Base-by-base conservation (phyloP, 139 green algal genomes). In the Chlamydomonas sp. region DNA sequence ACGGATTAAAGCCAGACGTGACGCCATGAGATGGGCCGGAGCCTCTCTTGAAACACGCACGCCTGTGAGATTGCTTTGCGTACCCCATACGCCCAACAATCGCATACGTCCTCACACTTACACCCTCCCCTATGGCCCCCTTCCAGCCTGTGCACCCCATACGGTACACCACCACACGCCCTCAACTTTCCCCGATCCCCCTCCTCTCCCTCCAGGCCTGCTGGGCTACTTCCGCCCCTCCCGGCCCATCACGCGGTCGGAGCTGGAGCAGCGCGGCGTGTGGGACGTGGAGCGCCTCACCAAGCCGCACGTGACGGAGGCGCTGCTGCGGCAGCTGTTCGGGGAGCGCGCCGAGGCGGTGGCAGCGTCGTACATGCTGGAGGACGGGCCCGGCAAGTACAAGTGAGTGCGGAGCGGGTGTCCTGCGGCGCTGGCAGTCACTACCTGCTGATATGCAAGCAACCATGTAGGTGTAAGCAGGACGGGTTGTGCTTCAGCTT, bases 221-320 rank as follows among this genome's bases (percentile, higher is more conserved):
- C 90, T 98, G 85, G 97, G 97, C 31, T 94, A 95, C 78, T 99
- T 99, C 93, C 90, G 96, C 5, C 97, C 97, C 62, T 94, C 90
- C 64, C 77, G 96, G 1, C 96, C 97, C 1, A 86, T 98, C 72
- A 93, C 79, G 5, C 72, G 87, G 57, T 83, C 94, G 5, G 97
- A 99, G 90, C 94, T 99, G 63, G 96, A 99, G 84, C 66, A 63
- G 8, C 78, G 92, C 5, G 97, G 98, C n/a, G 90, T 99, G 63
- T 98, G 96, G 94, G 97, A 99, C 87, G 86, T 98, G 61, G 92
- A 98, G 81, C 91, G 91, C 66, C 89, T 90, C 31, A 89, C 72
- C 74, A 80, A 94, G 77, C 96, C 92, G 17, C 93, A 93, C 77
- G 84, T 84, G 67, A 86, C 84, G 10, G 18, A 84, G 7, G 63